Evolutionary conservation across 768 basidiomycete genomes (phyloP).

Genomic region (Hygrocybe coccinea): DNA sequence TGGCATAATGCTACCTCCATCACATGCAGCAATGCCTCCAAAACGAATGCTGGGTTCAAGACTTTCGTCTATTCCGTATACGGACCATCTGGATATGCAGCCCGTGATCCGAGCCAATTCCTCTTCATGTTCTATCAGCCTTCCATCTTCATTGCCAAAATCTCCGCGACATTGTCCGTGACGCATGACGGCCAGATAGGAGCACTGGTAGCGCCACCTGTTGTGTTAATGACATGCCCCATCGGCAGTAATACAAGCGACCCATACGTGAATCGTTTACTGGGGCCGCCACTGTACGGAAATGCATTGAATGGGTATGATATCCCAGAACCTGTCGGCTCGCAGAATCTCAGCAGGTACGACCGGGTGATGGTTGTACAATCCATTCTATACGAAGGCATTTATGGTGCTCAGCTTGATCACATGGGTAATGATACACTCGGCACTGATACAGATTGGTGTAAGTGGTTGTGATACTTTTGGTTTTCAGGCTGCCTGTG

Average conservation of each 20-base stretch:
- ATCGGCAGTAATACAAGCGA: background rate
- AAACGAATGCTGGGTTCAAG: background rate
- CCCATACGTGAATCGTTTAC: background rate
- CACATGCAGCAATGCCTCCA: background rate
- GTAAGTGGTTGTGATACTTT: background rate
- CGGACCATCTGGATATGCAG: background rate
- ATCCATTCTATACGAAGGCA: background rate
- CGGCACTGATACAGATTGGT: constrained; percentile 1
- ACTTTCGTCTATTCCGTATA: constrained; percentile 1
- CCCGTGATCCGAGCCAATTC: background rate
- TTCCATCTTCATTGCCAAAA: background rate
- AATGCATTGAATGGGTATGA: constrained; percentile 4
- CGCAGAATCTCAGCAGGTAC: background rate
- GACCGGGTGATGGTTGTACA: background rate
- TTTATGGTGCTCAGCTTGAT: background rate
- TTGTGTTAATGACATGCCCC: background rate
- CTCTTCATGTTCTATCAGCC: constrained; percentile 2
- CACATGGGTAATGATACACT: background rate
- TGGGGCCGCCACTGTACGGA: background rate
- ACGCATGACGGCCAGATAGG: background rate
- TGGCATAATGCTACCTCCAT: background rate
- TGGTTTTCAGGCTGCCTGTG: background rate
- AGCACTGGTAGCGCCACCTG: background rate
- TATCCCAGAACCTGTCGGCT: background rate
- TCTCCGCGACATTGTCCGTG: background rate